Percentiles rank a stretch among this genome's conserved stretches.
Evolutionary conservation across 2,329 filamentous ascomycete genomes (phyloP).

Genomic region (Monilinia fructigena): DNA sequence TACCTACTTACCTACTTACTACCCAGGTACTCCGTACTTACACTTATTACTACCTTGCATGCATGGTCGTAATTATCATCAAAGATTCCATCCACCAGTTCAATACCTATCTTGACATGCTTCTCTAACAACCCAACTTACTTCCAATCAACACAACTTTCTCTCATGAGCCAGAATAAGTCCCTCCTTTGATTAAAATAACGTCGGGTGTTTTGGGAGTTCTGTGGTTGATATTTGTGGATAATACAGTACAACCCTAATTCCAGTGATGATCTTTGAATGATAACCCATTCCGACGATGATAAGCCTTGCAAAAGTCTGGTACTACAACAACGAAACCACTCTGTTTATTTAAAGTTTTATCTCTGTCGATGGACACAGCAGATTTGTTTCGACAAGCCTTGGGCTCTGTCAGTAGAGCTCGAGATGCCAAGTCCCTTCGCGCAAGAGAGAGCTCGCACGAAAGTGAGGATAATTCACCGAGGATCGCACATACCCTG

Average conservation of each 20-base stretch:
- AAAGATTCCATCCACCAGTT: not conserved
- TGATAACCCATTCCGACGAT: conserved; percentile 28
- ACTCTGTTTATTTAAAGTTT: not conserved
- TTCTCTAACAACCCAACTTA: not conserved
- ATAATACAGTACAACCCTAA: conserved; percentile 4
- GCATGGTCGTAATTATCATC: too few species aligned
- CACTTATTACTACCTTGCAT: too few species aligned
- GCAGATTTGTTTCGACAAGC: conserved; percentile 60
- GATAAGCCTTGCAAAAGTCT: conserved; percentile 31
- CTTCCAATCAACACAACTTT: not conserved
- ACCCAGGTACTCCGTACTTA: not conserved
- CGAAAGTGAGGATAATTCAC: conserved; percentile 52
- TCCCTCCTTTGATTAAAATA: conserved; percentile 3
- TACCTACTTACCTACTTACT: not conserved
- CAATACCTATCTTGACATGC: too few species aligned
- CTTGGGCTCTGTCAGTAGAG: conserved; percentile 44
- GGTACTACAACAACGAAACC: conserved; percentile 23
- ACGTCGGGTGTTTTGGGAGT: conserved; percentile 15
- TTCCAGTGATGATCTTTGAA: conserved; percentile 17
- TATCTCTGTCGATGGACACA: conserved; percentile 53
- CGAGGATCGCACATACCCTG: conserved; percentile 73
- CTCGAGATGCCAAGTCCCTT: conserved; percentile 37
- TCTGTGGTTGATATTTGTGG: conserved; percentile 2
- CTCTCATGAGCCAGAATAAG: not conserved
- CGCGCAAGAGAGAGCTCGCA: conserved; percentile 38